These are phyloP conservation scores for Vigna trinervia DNA, from an alignment of 306 rosid genomes.

Conservation along the genomic window DNA sequence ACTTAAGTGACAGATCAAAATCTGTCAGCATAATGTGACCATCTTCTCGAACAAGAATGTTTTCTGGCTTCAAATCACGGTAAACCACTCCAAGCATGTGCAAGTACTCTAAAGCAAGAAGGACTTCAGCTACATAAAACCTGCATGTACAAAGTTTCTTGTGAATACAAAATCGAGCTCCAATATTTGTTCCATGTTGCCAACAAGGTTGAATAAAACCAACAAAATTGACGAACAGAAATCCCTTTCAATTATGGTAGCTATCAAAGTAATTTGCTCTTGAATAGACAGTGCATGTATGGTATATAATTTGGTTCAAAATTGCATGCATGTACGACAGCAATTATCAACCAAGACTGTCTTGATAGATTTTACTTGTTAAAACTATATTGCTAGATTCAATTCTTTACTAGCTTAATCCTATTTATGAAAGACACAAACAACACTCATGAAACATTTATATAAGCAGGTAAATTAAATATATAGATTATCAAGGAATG, in stretches of 20 bases:
- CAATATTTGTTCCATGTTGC: background rate
- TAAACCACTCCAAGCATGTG: conserved; percentile 95
- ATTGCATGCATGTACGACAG: conserved; percentile 6
- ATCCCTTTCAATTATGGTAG: conserved; percentile 1
- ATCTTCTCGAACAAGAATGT: conserved; percentile 88
- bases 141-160: conserved; percentile 48
- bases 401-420: conserved; percentile 1
- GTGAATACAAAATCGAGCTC: conserved; percentile 38
- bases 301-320: background rate
- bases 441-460: background rate
- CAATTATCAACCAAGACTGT: conserved; percentile 4
- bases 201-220: background rate
- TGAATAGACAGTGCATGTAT: background rate
- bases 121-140: conserved; percentile 93
- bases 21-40: conserved; percentile 97
- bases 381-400: background rate
- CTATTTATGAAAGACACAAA: conserved; percentile 14
- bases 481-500: background rate
- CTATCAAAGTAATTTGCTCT: conserved; percentile 15
- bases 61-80: conserved; percentile 89
- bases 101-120: conserved; percentile 88
- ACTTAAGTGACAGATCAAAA: conserved; percentile 83
- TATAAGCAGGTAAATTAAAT: background rate
- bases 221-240: background rate
- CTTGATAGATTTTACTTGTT: background rate